These are phyloP conservation scores for Boeremia lycopersici DNA, from an alignment of 2,329 filamentous ascomycete species.

Conservation along the genomic window DNA sequence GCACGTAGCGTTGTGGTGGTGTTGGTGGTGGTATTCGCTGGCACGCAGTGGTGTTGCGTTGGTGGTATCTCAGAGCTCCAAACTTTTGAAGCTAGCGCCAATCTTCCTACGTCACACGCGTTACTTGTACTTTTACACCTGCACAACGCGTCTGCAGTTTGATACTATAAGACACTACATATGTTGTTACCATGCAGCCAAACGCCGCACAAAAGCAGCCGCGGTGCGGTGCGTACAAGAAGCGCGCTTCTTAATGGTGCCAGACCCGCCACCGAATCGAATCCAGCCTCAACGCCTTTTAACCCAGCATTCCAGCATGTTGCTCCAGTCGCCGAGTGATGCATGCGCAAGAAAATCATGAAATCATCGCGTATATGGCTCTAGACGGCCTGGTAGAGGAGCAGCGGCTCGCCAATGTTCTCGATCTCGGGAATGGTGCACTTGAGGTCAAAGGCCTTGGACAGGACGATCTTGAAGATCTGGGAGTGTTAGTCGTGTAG, in stretches of 20 bases:
- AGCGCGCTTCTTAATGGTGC: constrained; percentile 12
- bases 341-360: constrained; percentile 44
- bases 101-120: too few relatives aligned
- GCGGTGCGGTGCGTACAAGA: constrained; percentile 11
- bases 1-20: too few relatives aligned
- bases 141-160: constrained; percentile 12
- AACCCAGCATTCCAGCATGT: constrained; percentile 29
- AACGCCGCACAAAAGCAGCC: constrained; percentile 22
- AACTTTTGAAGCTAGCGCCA: too few relatives aligned
- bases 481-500: constrained; percentile 55
- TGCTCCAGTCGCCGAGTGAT: constrained; percentile 49
- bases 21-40: too few relatives aligned
- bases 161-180: constrained; percentile 39
- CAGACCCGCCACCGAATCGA: constrained; percentile 19
- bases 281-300: constrained; percentile 41
- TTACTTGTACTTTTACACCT: too few relatives aligned
- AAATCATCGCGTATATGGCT: too few relatives aligned
- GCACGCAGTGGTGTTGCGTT: too few relatives aligned
- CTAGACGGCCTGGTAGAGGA: constrained; percentile 73
- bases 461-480: constrained; percentile 99
- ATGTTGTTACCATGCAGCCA: constrained; percentile 27
- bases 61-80: too few relatives aligned
- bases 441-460: constrained; percentile 97
- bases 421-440: constrained; percentile 99
- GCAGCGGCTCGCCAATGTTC: constrained; percentile 92